Conservation (phyloP, 2,329 filamentous ascomycete species). For the Phialophora verrucosa region DNA sequence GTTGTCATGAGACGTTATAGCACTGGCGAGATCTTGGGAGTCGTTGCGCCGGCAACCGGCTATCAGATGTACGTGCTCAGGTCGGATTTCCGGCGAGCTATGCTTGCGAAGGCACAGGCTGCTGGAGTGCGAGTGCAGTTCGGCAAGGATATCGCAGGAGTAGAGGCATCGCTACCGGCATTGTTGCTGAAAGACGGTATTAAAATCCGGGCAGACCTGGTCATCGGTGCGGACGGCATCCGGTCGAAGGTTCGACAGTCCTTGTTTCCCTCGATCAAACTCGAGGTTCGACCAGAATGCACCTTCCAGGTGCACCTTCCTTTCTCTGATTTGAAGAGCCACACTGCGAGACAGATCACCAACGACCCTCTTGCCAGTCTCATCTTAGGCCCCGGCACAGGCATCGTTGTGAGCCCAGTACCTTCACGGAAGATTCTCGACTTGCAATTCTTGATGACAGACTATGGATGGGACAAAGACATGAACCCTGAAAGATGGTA, state of each 20-base stretch:
- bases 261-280: slow-evolving; percentile 2
- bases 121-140: slow-evolving; percentile 9
- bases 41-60: slow-evolving; percentile 2
- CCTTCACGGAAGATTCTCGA: slow-evolving; percentile 13
- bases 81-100: slow-evolving; percentile 16
- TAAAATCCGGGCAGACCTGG: background rate
- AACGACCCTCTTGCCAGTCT: background rate
- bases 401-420: background rate
- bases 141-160: slow-evolving; percentile 6
- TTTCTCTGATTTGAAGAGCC: slow-evolving; percentile 5
- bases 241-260: slow-evolving; percentile 4
- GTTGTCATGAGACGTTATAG: slow-evolving; percentile 8
- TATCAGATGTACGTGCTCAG: slow-evolving; percentile 14
- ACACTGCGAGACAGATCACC: slow-evolving; percentile 1
- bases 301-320: slow-evolving; percentile 1
- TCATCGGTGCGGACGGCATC: slow-evolving; percentile 6
- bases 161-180: slow-evolving; percentile 10
- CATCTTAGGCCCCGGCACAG: background rate
- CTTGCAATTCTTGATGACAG: slow-evolving; percentile 4
- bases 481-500: slow-evolving; percentile 4
- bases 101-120: slow-evolving; percentile 12
- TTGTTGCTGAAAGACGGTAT: slow-evolving; percentile 8
- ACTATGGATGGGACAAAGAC: slow-evolving; percentile 12
- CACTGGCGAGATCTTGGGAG: slow-evolving; percentile 1
- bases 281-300: slow-evolving; percentile 1